Evolutionary conservation across 192 early-diverging fungal species (phyloP), one percentile per base, ranked within the genome.

Genomic region (Geosiphon pyriformis): DNA sequence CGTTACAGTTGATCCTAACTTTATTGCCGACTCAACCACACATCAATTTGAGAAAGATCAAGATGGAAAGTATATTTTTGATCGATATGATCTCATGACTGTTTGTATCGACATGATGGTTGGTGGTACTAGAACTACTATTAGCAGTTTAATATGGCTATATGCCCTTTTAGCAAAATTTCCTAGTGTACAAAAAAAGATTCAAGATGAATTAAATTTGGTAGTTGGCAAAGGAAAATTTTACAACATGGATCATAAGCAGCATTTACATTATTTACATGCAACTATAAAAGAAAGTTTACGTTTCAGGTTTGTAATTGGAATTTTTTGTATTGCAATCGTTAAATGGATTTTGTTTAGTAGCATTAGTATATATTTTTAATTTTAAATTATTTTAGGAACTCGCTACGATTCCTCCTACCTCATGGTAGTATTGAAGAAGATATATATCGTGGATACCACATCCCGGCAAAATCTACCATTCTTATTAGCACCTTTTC

Each of bases 211-310:
- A 42, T 42, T 42, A 42, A 15, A 42, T 42, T 10, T 6, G 15
- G 37, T 42, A 10, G 37, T 42, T 42, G 37, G 37, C 37, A 42
- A 42, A 42, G 37, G 37, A 42, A 42, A 42, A 15, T 42, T 42
- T 42, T 42, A 42, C 37, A 42, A 6, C 15, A 42, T 42, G 37
- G 37, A 42, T 42, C 37, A 57, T 57, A 29, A 57, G 11, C 2
- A 23, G n/a, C 18, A 57, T 6, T 57, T 57, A 57, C 55, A 23
- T 57, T 57, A 57, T 29, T 29, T 57, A 7, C 23, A n/a, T 18
- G 30, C 55, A 15, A 57, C 55, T 29, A n/a, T 57, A 15, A 57
- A 57, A 31, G 55, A 57, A 57, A 31, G 55, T 18, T 57, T 57
- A 4, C 23, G 55, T 29, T 57, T 31, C 29, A 57, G 55, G 55